Evolutionary conservation across 176 grass and related monocot species (phyloP).

Genomic region (Juncus inflexus): DNA sequence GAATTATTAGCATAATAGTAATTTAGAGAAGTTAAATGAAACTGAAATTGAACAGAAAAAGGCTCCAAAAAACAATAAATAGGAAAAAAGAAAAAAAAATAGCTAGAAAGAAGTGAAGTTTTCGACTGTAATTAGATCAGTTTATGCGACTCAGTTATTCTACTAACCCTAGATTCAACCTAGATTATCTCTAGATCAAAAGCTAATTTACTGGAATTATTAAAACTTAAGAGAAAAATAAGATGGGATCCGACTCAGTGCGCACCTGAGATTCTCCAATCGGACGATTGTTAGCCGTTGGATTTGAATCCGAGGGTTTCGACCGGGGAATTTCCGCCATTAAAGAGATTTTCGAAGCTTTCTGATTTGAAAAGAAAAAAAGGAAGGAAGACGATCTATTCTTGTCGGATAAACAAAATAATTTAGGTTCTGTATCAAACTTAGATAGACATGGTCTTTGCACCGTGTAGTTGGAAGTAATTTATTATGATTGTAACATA

Average conservation of each 20-base stretch:
- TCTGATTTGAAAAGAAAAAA: neutral
- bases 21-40: too few species aligned
- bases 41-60: too few species aligned
- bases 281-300: neutral
- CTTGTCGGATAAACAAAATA: neutral
- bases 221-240: neutral
- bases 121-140: conserved; percentile 1
- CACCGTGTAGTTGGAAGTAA: neutral
- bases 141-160: neutral
- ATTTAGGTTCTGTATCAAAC: neutral
- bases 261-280: conserved; percentile 16
- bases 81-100: neutral
- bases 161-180: neutral
- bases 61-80: neutral
- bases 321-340: conserved; percentile 27
- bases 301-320: conserved; percentile 1
- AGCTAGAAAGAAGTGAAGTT: neutral
- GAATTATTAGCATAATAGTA: too few species aligned
- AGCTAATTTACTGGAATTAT: neutral
- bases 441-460: conserved; percentile 7
- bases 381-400: neutral
- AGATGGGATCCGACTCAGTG: neutral
- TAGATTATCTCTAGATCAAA: neutral
- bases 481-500: neutral
- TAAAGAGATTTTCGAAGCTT: conserved; percentile 11